Evolutionary conservation across 768 basidiomycete species (phyloP), one percentile per base, ranked within the genome.

Genomic region (Calocybe indica): DNA sequence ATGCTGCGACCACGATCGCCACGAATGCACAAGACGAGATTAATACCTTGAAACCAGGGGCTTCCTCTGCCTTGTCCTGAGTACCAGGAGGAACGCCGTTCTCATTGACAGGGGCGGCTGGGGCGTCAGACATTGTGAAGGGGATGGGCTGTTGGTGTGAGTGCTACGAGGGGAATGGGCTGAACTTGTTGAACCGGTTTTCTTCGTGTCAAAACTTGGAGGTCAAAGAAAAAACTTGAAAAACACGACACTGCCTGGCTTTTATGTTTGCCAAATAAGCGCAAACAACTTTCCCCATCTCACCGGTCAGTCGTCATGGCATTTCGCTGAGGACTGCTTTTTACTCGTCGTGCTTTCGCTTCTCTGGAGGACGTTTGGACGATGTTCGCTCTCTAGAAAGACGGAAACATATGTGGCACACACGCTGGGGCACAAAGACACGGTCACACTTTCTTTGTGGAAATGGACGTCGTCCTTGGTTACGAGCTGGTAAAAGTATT

Each of bases 101-200:
- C 73, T 85, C 82, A 50, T 79, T 78, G 71, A 85, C 82, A 69
- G 71, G 75, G 78, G 87, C 84, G 83, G 84, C 83, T 75, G 81
- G 85, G 85, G 86, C 88, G 65, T 90, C 87, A 75, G 89, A 91
- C 88, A 91, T 91, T 73, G 68, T 78, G 77, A 71, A 72, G 65
- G 67, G 62, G 65, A 70, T 71, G 72, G 75, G 73, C 73, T 76
- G 71, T 70, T 75, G 75, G 66, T 65, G 66, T 72, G 67, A 64
- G 67, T 67, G 61, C 63, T 63, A 65, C 42, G 42, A 43, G 30
- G 42, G 42, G 42, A 69, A 68, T 70, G 73, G 70, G 70, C 68
- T 68, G 68, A 66, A 78, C 79, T 76, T 68, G 77, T 67, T 88
- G 85, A 88, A 88, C 85, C 85, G 82, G 82, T 84, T 83, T 83